These are phyloP conservation scores for Caloboletus firmus DNA, from an alignment of 1,284 basidiomycete genomes.

Conservation along the genomic window DNA sequence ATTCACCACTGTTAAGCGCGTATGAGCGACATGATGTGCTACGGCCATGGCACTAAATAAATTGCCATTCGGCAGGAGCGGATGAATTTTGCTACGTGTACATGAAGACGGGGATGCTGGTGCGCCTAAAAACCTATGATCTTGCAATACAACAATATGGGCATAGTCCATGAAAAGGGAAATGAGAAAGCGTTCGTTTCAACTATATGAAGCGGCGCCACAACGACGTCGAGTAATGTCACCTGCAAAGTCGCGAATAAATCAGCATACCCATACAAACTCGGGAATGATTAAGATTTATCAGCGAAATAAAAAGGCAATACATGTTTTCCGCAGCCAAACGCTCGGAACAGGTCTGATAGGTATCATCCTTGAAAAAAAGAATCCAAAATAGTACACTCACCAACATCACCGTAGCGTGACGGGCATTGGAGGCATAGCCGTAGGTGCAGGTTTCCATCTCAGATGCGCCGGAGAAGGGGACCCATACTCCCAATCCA, in stretches of 20 bases:
- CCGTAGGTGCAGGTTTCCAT: conserved; percentile 55
- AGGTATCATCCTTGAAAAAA: conserved; percentile 32
- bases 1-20: no score
- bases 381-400: conserved; percentile 11
- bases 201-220: neutral
- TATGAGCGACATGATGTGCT: neutral
- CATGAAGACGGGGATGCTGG: neutral
- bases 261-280: conserved; percentile 1
- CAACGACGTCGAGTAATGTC: neutral
- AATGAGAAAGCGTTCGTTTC: neutral
- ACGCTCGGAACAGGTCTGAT: conserved; percentile 46
- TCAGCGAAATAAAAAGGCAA: conserved; percentile 34
- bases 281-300: neutral
- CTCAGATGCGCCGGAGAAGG: conserved; percentile 48
- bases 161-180: conserved; percentile 17
- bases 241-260: conserved; percentile 3
- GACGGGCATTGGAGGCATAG: conserved; percentile 53
- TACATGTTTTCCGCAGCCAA: conserved; percentile 32
- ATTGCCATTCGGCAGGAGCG: neutral
- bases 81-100: conserved; percentile 8
- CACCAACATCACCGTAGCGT: conserved; percentile 31
- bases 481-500: conserved; percentile 65
- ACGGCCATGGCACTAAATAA: neutral
- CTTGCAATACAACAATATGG: conserved; percentile 13
- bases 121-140: conserved; percentile 5